A percentile compares a stretch with the other conserved stretches of the same genome.
Evolutionary conservation across 257 asterid species (phyloP).

Genomic region (Ehretia macrophylla): DNA sequence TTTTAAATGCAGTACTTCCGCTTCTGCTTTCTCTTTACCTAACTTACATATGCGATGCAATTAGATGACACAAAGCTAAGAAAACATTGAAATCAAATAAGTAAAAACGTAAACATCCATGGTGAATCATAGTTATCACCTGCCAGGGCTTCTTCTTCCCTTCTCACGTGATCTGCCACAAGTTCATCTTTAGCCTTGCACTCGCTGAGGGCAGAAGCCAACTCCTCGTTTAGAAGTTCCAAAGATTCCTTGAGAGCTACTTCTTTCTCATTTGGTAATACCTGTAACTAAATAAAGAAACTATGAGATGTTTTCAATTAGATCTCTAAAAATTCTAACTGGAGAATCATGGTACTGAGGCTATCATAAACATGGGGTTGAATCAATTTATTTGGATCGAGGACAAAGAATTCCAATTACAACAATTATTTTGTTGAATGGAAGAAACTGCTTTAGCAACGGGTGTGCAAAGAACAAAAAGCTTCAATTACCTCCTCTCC

Average conservation of each 20-base stretch:
- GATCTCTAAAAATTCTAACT: too few relatives aligned
- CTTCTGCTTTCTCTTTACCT: conserved; percentile 64
- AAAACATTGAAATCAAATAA: background rate
- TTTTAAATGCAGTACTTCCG: conserved; percentile 33
- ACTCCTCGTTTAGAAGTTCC: conserved; percentile 46
- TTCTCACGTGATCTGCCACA: conserved; percentile 26
- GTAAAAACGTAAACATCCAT: background rate
- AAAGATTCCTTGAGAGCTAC: conserved; percentile 47
- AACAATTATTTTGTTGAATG: background rate
- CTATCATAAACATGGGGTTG: background rate
- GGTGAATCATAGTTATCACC: conserved; percentile 31
- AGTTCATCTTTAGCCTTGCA: conserved; percentile 58
- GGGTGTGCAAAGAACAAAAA: conserved; percentile 4
- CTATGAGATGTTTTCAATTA: too few relatives aligned
- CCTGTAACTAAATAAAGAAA: conserved; percentile 19
- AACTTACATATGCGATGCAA: conserved; percentile 1
- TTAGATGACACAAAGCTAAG: background rate
- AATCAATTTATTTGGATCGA: background rate
- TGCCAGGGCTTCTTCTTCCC: conserved; percentile 43
- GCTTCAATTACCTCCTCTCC: conserved; percentile 53
- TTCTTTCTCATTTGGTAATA: conserved; percentile 44
- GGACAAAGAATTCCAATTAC: background rate
- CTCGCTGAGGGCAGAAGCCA: conserved; percentile 52
- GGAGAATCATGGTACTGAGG: too few relatives aligned
- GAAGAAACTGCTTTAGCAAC: background rate